Evolutionary conservation across 2,329 filamentous ascomycete species (phyloP).

Genomic region (Teratosphaeria pseudoeucalypti): DNA sequence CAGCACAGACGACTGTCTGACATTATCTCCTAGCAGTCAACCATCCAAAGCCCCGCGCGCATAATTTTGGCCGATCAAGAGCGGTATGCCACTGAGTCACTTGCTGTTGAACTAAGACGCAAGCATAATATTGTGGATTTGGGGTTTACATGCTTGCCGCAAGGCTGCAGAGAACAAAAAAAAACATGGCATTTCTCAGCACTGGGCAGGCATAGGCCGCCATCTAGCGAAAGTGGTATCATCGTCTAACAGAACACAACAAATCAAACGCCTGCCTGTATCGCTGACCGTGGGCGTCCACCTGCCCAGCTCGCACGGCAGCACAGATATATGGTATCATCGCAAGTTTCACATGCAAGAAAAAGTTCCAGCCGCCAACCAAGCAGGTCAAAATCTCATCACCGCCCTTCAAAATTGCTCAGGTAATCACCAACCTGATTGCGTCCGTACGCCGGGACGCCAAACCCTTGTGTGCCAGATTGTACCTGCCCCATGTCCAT

Average conservation of each 20-base stretch:
- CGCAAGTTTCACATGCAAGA: not conserved
- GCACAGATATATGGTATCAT: not conserved
- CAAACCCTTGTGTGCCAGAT: not conserved
- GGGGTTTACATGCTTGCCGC: not conserved
- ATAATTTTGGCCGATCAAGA: no score
- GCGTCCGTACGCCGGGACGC: not conserved
- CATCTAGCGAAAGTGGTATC: conserved; percentile 1
- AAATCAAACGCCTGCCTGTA: not conserved
- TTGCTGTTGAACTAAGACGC: no score
- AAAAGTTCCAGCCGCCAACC: not conserved
- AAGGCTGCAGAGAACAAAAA: not conserved
- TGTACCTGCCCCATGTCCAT: conserved; percentile 9
- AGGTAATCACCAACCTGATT: conserved; percentile 17
- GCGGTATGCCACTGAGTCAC: no score
- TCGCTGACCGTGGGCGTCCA: not conserved
- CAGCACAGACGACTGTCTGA: no score
- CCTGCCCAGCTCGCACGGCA: not conserved
- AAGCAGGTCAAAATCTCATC: conserved; percentile 1
- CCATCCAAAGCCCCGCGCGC: no score
- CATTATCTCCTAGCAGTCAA: no score
- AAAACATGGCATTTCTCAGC: not conserved
- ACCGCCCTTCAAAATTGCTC: conserved; percentile 26
- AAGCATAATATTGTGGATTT: not conserved
- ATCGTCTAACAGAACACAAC: not conserved
- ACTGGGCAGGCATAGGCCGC: not conserved